Evolutionary conservation across 495 filamentous ascomycete species (phyloP).

Genomic region (Sabuloglossum arenarium): DNA sequence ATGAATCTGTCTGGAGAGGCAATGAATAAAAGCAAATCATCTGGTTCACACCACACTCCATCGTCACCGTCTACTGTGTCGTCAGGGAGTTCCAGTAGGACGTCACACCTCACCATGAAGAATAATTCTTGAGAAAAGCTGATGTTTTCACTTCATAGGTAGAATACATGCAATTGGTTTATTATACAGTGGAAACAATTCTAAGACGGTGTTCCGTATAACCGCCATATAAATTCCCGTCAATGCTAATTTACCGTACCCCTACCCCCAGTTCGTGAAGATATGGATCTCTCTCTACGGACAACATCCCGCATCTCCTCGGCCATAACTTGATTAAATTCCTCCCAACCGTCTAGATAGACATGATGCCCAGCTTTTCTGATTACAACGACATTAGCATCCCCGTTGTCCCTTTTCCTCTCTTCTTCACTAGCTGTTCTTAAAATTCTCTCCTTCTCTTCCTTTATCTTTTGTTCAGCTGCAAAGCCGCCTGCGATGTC

Average conservation of each 20-base stretch:
- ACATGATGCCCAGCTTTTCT: conserved; percentile 76
- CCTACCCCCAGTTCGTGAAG: background rate
- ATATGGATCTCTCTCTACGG: background rate
- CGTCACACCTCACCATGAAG: background rate
- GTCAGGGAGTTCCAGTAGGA: background rate
- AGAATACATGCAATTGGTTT: background rate
- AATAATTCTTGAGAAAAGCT: background rate
- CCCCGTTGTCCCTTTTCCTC: conserved; percentile 44
- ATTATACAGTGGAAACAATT: background rate
- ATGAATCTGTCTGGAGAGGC: background rate
- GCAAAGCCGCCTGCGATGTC: conserved; percentile 72
- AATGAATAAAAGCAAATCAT: background rate
- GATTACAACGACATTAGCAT: conserved; percentile 69
- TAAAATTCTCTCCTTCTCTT: conserved; percentile 37
- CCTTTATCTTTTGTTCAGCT: conserved; percentile 56
- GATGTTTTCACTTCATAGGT: background rate
- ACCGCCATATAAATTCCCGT: background rate
- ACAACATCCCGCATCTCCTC: conserved; percentile 60
- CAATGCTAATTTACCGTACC: background rate
- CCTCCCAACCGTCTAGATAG: conserved; percentile 74
- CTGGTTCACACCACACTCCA: background rate
- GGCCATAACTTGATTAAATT: conserved; percentile 63
- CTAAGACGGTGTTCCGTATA: background rate
- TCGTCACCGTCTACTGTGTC: background rate
- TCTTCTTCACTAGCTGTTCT: conserved; percentile 43